These are phyloP conservation scores for Purshia tridentata DNA, from an alignment of 306 rosid genomes.

Conservation along the genomic window DNA sequence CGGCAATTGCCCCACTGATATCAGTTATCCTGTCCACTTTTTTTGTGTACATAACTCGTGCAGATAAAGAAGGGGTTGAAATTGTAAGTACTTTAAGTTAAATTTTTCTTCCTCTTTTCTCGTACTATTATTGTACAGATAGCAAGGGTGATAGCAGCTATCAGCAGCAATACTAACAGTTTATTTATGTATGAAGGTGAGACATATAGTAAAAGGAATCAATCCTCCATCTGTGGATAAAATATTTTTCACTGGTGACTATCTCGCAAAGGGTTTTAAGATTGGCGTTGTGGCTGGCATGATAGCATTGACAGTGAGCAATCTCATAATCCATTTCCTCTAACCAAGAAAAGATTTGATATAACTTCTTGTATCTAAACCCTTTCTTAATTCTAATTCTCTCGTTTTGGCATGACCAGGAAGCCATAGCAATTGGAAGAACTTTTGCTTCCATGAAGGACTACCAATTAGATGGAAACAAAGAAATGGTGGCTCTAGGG, in stretches of 20 bases:
- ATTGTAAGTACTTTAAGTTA: conserved; percentile 54
- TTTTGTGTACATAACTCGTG: conserved; percentile 82
- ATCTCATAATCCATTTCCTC: conserved; percentile 23
- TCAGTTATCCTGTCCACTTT: conserved; percentile 81
- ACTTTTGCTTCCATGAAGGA: conserved; percentile 96
- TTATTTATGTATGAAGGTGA: conserved; percentile 57
- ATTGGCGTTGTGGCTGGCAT: conserved; percentile 83
- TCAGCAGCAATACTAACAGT: conserved; percentile 12
- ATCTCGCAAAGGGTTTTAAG: conserved; percentile 68
- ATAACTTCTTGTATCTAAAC: conserved; percentile 20
- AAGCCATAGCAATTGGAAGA: conserved; percentile 95
- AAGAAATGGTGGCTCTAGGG: conserved; percentile 95
- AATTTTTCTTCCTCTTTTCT: conserved; percentile 9
- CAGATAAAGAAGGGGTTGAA: conserved; percentile 79
- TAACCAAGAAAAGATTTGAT: conserved; percentile 12
- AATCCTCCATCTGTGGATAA: conserved; percentile 73
- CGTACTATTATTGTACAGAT: not conserved
- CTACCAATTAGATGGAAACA: conserved; percentile 93
- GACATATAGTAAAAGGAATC: conserved; percentile 69
- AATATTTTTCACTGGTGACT: conserved; percentile 64
- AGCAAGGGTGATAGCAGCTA: not conserved
- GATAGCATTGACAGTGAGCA: conserved; percentile 85
- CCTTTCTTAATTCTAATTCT: not conserved
- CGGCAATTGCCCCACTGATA: conserved; percentile 90
- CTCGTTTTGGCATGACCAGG: conserved; percentile 41